Percentiles rank a stretch among this genome's conserved stretches.
phyloP scores from a whole-genome alignment of 169 alveolate species.

The Theileria orientalis region DNA sequence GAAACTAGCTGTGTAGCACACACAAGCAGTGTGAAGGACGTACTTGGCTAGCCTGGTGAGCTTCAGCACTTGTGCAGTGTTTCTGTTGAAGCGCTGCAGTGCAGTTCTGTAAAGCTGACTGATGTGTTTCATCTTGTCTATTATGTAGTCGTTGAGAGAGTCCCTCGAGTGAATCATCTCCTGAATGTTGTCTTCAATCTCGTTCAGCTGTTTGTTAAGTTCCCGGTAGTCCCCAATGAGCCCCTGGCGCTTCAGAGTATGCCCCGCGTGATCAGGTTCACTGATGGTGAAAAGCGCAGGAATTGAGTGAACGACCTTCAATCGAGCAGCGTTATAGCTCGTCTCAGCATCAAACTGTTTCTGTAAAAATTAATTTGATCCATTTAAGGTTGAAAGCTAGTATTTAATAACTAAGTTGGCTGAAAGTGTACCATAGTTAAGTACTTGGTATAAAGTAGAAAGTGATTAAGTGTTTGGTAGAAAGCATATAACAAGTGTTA shows the following conservation, averaged over 20 bases:
- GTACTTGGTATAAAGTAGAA: too few species aligned
- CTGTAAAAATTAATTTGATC: not conserved
- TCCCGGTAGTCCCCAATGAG: slow-evolving; percentile 17
- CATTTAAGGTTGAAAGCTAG: too few species aligned
- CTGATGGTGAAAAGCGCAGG: slow-evolving; percentile 45
- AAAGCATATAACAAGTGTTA: too few species aligned
- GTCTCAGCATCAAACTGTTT: slow-evolving; percentile 30
- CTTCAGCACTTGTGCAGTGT: slow-evolving; percentile 1
- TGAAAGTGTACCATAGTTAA: too few species aligned
- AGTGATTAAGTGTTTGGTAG: too few species aligned
- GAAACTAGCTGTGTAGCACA: not conserved
- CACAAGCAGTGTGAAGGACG: not conserved
- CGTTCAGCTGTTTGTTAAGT: slow-evolving; percentile 13
- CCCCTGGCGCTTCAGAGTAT: slow-evolving; percentile 11
- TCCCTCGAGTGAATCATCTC: slow-evolving; percentile 10
- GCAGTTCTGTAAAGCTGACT: slow-evolving; percentile 22
- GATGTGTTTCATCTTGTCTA: slow-evolving; percentile 4
- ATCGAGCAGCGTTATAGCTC: slow-evolving; percentile 40
- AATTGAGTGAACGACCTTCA: slow-evolving; percentile 48
- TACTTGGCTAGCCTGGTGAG: not conserved
- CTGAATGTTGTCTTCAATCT: slow-evolving; percentile 19
- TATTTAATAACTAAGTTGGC: too few species aligned
- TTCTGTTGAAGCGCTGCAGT: slow-evolving; percentile 36
- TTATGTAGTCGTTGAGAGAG: slow-evolving; percentile 33
- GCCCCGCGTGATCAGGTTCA: slow-evolving; percentile 26